Evolutionary conservation across 2,329 filamentous ascomycete genomes (phyloP).

Genomic region (Zasmidium angulare): DNA sequence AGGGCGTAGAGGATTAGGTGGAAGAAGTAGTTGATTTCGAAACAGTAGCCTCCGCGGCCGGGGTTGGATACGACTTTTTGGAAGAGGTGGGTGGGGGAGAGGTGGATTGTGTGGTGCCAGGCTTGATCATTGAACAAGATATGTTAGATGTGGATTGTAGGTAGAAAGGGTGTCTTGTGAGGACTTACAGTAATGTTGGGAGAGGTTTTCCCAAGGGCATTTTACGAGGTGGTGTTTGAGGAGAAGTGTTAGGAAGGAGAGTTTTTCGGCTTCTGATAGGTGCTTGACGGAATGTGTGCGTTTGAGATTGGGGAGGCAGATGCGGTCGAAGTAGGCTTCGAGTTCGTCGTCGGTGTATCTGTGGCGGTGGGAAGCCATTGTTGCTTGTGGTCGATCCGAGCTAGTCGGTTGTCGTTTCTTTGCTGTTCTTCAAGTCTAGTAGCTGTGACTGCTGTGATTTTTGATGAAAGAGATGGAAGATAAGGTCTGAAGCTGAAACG

Average conservation of each 20-base stretch:
- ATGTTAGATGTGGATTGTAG: slow-evolving; percentile 54
- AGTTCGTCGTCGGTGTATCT: slow-evolving; percentile 21
- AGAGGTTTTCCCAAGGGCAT: slow-evolving; percentile 57
- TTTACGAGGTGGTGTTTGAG: slow-evolving; percentile 44
- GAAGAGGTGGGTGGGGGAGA: slow-evolving; percentile 52
- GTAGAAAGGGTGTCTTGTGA: no score
- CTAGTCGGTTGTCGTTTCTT: no score
- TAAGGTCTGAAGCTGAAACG: no score
- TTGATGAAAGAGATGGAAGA: no score
- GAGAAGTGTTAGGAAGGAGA: slow-evolving; percentile 27
- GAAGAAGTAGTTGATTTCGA: slow-evolving; percentile 59
- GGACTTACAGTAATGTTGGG: not conserved
- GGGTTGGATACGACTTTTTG: slow-evolving; percentile 51
- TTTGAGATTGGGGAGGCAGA: slow-evolving; percentile 23
- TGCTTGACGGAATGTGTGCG: slow-evolving; percentile 20
- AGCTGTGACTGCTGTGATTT: no score
- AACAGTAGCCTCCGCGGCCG: slow-evolving; percentile 57
- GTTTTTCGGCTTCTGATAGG: slow-evolving; percentile 18
- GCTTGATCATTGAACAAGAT: no score
- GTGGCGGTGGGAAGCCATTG: slow-evolving; percentile 14
- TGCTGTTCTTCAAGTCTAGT: no score
- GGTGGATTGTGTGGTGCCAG: slow-evolving; percentile 47
- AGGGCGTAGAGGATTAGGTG: slow-evolving; percentile 52
- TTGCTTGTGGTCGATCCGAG: not conserved
- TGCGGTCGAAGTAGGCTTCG: slow-evolving; percentile 29